phyloP scores from a whole-genome alignment of 306 rosid species.

The Cucurbita moschata region DNA sequence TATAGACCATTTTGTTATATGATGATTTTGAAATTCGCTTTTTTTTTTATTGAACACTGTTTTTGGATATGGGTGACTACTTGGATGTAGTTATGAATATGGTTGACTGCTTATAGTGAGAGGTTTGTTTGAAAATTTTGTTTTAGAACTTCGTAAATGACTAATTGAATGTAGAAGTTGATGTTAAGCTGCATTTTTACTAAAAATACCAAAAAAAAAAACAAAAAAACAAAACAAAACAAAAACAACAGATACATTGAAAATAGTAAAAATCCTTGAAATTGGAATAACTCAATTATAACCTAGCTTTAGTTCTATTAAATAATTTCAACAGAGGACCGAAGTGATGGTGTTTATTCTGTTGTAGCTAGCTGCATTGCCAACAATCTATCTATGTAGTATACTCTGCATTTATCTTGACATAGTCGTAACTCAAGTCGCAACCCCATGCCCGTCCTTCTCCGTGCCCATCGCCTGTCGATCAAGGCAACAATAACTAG shows the following conservation, averaged over 20 bases:
- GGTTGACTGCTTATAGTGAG: background rate
- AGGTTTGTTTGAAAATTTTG: too few relatives aligned
- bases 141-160: too few relatives aligned
- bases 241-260: background rate
- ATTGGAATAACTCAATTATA: background rate
- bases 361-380: background rate
- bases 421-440: constrained; percentile 76
- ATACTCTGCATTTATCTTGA: constrained; percentile 85
- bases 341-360: too few relatives aligned
- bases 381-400: constrained; percentile 34
- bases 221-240: too few relatives aligned
- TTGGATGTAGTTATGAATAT: background rate
- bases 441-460: constrained; percentile 91
- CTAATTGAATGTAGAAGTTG: background rate
- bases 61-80: background rate
- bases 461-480: constrained; percentile 66
- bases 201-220: background rate
- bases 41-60: background rate
- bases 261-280: background rate
- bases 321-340: background rate
- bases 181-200: background rate
- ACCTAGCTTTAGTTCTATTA: background rate
- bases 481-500: background rate
- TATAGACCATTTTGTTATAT: background rate
- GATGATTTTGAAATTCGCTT: background rate